These are phyloP conservation scores for Diospyros kaki DNA, from an alignment of 148 eudicot genomes.

Conservation along the genomic window DNA sequence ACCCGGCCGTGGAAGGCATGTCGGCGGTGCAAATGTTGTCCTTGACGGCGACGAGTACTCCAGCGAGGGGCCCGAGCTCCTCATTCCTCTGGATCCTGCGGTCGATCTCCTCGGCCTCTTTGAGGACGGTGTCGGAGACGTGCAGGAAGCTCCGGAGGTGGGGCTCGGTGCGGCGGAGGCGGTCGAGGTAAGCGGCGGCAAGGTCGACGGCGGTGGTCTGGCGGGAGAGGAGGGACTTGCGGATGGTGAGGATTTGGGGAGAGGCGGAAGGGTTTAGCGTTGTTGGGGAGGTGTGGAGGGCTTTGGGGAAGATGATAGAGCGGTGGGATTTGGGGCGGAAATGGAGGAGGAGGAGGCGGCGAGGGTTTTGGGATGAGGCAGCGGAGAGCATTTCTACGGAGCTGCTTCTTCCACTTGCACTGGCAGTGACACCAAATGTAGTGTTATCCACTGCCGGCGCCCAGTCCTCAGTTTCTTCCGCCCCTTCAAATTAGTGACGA, in stretches of 20 bases:
- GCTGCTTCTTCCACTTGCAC: not conserved
- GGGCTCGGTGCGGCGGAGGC: slow-evolving; percentile 65
- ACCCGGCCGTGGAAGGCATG: slow-evolving; percentile 88
- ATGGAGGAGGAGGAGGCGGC: slow-evolving; percentile 34
- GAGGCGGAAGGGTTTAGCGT: slow-evolving; percentile 26
- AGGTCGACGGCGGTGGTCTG: slow-evolving; percentile 61
- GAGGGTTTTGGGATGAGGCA: slow-evolving; percentile 39
- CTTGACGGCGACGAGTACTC: slow-evolving; percentile 79
- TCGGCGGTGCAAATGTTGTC: slow-evolving; percentile 84
- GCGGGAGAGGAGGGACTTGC: slow-evolving; percentile 68
- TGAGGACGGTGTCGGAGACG: slow-evolving; percentile 39
- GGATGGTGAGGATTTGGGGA: slow-evolving; percentile 78
- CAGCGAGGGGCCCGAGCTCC: slow-evolving; percentile 69
- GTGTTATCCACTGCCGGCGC: no score
- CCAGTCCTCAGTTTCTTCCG: no score
- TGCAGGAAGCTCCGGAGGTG: slow-evolving; percentile 64
- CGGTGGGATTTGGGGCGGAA: slow-evolving; percentile 13
- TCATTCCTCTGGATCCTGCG: slow-evolving; percentile 47
- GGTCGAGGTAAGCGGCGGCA: slow-evolving; percentile 51
- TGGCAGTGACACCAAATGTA: no score
- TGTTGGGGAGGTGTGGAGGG: slow-evolving; percentile 18
- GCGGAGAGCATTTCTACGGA: slow-evolving; percentile 30
- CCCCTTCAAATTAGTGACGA: no score
- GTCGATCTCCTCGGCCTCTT: slow-evolving; percentile 62
- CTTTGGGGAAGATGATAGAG: slow-evolving; percentile 18